These are phyloP conservation scores for Suhomyces ambrosiae DNA, from an alignment of 1,139 yeast genomes.

Conservation along the genomic window DNA sequence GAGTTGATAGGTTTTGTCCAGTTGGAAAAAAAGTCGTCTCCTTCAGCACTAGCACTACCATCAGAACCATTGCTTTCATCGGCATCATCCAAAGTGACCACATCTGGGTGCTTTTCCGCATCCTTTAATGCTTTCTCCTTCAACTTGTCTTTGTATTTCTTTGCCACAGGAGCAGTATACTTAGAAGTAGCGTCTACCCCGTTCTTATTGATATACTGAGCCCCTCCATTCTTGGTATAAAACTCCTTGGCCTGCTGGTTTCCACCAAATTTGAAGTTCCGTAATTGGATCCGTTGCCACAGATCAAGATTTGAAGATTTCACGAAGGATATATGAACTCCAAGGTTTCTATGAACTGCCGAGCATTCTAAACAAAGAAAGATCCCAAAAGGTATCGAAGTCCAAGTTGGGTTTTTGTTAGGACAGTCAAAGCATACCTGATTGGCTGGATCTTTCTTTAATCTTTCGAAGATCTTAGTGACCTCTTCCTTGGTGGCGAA, in stretches of 20 bases:
- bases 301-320: conserved; percentile 87
- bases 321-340: conserved; percentile 60
- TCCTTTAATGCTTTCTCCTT: conserved; percentile 69
- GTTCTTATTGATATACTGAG: conserved; percentile 55
- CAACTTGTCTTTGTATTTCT: conserved; percentile 75
- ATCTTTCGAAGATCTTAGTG: conserved; percentile 55
- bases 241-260: conserved; percentile 83
- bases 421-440: conserved; percentile 74
- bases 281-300: conserved; percentile 86
- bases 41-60: conserved; percentile 42
- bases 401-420: conserved; percentile 55
- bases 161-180: conserved; percentile 79
- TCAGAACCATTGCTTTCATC: conserved; percentile 36
- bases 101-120: conserved; percentile 66
- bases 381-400: conserved; percentile 53
- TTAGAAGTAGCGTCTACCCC: conserved; percentile 70
- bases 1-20: conserved; percentile 77
- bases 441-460: conserved; percentile 70
- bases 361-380: conserved; percentile 52
- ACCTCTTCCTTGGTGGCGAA: conserved; percentile 68
- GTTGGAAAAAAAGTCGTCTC: conserved; percentile 86
- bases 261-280: conserved; percentile 92
- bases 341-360: conserved; percentile 52
- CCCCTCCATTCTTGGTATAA: conserved; percentile 82
- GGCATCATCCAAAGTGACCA: conserved; percentile 60